A percentile compares a stretch with the other conserved stretches of the same genome.
Conservation (phyloP, 2,329 filamentous ascomycete genomes). For the Fusarium burgessii region DNA sequence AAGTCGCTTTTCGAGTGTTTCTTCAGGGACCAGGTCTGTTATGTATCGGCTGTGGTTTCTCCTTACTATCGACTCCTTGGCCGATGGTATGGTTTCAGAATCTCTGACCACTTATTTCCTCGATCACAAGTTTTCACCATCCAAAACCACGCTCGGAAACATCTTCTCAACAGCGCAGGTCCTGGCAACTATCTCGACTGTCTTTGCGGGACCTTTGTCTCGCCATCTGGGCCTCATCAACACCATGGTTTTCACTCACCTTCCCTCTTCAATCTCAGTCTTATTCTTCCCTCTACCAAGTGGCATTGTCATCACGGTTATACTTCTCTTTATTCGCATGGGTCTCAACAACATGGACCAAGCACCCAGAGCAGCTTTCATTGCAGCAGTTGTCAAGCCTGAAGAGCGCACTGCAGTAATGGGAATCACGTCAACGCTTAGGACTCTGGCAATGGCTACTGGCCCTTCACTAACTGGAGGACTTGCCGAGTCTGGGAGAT, state of each 20-base stretch:
- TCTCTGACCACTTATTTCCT: slow-evolving; percentile 70
- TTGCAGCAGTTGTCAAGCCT: slow-evolving; percentile 73
- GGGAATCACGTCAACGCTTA: slow-evolving; percentile 72
- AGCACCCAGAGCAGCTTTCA: slow-evolving; percentile 73
- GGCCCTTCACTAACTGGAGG: slow-evolving; percentile 68
- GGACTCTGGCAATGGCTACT: slow-evolving; percentile 68
- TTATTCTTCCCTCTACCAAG: slow-evolving; percentile 69
- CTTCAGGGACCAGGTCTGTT: slow-evolving; percentile 64
- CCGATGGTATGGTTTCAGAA: slow-evolving; percentile 73
- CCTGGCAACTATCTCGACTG: slow-evolving; percentile 63
- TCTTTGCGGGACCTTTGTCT: slow-evolving; percentile 69
- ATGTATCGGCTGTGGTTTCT: slow-evolving; percentile 76
- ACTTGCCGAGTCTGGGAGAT: slow-evolving; percentile 63
- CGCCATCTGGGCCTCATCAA: slow-evolving; percentile 71
- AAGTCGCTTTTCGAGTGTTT: slow-evolving; percentile 66
- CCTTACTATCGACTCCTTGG: slow-evolving; percentile 72
- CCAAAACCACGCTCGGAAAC: slow-evolving; percentile 70
- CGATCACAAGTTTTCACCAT: slow-evolving; percentile 65
- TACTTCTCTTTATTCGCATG: slow-evolving; percentile 68
- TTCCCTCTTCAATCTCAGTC: slow-evolving; percentile 72
- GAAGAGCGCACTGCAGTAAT: slow-evolving; percentile 77
- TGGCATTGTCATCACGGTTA: slow-evolving; percentile 63
- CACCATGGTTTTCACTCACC: slow-evolving; percentile 72
- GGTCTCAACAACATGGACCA: slow-evolving; percentile 78
- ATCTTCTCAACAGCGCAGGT: slow-evolving; percentile 67